Base-by-base conservation (phyloP, 495 filamentous ascomycete species). In the Stereocaulon alpinum region DNA sequence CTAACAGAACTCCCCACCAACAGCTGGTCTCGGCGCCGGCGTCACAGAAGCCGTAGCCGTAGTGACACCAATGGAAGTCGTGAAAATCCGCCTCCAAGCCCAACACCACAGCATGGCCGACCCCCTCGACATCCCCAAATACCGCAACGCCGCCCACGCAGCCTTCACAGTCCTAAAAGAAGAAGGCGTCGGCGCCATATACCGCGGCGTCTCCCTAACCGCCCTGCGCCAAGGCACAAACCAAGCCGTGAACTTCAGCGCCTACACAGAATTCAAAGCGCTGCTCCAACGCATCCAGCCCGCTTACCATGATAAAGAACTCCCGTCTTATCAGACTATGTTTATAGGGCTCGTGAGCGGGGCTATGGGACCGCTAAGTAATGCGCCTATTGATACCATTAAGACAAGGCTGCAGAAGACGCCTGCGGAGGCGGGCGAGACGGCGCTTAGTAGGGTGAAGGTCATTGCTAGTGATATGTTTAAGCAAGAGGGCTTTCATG, bases 221-320 rank as follows among this genome's bases (percentile, higher is more conserved):
- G 93, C 91, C 2, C 81, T 97, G 57, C 82, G 93, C 54, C 93
- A 98, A 73, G 93, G 92, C 58, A 91, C 84, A 59, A 98, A 99
- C 76, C 93, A 99, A 76, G 93, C 94, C 12, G 87, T 94, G 69
- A 99, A 99, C 78, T 99, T 99, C 78, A 96, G 91, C 30, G 94
- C 94, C 12, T 99, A 99, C 74, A 89, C 87, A 1, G 86, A 96
- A 73, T 85, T 97, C 72, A 94, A 95, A 76, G 80, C 85, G 58
- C 73, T 74, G 42, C 80, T 96, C 47, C 84, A 91, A 69, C 70
- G 77, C 24, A 74, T 72, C 66, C 89, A 92, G 72, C 81, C 87
- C 41, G 69, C 76, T 41, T 77, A 82, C 63, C 51, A 65, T 41
- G 74, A 76, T 66, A 70, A 68, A 20, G 82, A 81, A 64, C 77